Evolutionary conservation across 2,329 filamentous ascomycete genomes (phyloP).

Genomic region (Bipolaris gigantea): DNA sequence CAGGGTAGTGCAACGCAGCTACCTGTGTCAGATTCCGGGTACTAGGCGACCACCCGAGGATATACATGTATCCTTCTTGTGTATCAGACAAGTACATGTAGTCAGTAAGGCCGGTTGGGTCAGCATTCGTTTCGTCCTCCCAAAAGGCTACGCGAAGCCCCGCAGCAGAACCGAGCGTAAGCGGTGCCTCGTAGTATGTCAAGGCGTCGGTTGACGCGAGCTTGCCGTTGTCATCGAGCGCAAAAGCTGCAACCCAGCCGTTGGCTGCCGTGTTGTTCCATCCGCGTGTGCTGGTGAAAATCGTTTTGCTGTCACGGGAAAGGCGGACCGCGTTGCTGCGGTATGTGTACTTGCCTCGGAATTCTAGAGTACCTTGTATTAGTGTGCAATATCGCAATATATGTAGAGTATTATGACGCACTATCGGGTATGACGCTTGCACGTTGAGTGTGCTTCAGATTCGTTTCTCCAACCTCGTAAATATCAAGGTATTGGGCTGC

Average conservation of each 20-base stretch:
- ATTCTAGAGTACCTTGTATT: not conserved
- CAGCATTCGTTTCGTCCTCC: not conserved
- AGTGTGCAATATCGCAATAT: not conserved
- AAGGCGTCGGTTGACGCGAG: not conserved
- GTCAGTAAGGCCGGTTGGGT: not conserved
- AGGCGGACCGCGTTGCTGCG: conserved; percentile 6
- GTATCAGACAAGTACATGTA: conserved; percentile 8
- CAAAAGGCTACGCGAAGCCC: conserved; percentile 3
- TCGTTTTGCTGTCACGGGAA: not conserved
- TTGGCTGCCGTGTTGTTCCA: conserved; percentile 6
- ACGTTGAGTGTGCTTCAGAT: conserved; percentile 2
- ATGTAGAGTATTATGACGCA: not conserved
- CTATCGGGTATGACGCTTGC: conserved; percentile 5
- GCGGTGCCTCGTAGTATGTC: conserved; percentile 2
- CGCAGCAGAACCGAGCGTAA: not conserved
- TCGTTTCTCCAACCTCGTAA: not conserved
- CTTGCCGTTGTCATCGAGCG: not conserved
- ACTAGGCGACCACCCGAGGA: not conserved
- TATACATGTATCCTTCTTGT: conserved; percentile 4
- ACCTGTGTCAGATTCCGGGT: too few relatives aligned
- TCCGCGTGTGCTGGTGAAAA: conserved; percentile 3
- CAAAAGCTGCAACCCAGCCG: conserved; percentile 6
- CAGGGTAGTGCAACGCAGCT: not conserved
- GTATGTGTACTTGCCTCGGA: conserved; percentile 7
- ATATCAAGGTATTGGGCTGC: conserved; percentile 8